A percentile compares a stretch with the other conserved stretches of the same genome.
These are phyloP conservation scores for Erodium maritimum DNA, from an alignment of 345 rosid genomes.

Conservation along the genomic window DNA sequence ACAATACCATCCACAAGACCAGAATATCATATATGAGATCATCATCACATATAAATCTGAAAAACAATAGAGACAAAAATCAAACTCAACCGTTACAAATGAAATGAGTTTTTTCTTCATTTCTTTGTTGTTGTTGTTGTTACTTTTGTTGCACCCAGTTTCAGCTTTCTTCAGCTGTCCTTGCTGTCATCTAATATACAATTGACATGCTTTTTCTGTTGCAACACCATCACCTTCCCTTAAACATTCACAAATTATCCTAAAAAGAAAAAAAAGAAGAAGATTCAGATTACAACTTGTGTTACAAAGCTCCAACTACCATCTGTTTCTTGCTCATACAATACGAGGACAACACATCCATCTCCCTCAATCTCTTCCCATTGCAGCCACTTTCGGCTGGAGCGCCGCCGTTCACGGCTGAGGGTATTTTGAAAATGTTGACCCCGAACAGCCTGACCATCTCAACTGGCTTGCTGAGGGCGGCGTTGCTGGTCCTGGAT, in stretches of 20 bases:
- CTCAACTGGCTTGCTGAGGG: conserved; percentile 27
- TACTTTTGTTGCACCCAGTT: background rate
- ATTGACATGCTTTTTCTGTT: too few species aligned
- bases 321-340: conserved; percentile 48
- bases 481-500: conserved; percentile 16
- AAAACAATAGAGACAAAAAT: too few species aligned
- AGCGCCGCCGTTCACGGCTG: conserved; percentile 6
- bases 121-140: too few species aligned
- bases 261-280: background rate
- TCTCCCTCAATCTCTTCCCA: conserved; percentile 52
- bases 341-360: conserved; percentile 28
- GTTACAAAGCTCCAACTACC: conserved; percentile 57
- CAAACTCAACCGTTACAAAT: too few species aligned
- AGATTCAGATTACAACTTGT: background rate
- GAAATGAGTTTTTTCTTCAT: background rate
- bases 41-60: too few species aligned
- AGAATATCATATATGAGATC: too few species aligned
- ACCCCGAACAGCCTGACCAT: conserved; percentile 79
- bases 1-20: too few species aligned
- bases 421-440: conserved; percentile 45
- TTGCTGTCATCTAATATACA: background rate
- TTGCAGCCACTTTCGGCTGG: conserved; percentile 20
- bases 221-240: background rate
- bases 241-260: background rate
- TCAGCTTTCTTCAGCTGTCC: background rate